Evolutionary conservation across 805 yeast genomes (phyloP), one percentile per base, ranked within the genome.

Genomic region (Starmerella gropengiesseri): DNA sequence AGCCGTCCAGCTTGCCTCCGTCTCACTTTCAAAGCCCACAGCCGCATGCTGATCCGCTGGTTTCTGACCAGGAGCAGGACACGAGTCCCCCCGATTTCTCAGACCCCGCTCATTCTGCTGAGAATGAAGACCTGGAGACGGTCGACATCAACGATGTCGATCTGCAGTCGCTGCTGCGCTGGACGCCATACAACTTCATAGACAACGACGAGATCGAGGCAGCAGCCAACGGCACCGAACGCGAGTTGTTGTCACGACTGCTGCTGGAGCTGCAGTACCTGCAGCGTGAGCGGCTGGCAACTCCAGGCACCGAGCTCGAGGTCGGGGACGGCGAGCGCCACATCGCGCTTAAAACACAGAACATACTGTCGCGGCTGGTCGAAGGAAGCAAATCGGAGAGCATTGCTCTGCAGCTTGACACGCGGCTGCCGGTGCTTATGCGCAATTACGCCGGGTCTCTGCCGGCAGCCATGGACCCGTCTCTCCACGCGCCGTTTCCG

Each of bases 381-480:
- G 48, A 54, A 52, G 68, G 31, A 48, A 63, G 25, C 42, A 55
- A 45, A 8, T 14, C 34, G 21, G 50, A 43, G 13, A 37, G 35
- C 19, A 55, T 58, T 6, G 41, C 40, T n/a, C 40, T 41, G 18
- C 47, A 42, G 12, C 38, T 60, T 30, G 55, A 61, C n/a, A 37
- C 54, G 13, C 44, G 58, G 22, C 58, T 87, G 36, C 94, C 95
- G 1, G 78, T 81, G 0, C 68, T 81, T 44, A 76, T 76, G 56
- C 73, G 77, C 19, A 83, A 78, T 50, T 86, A 83, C 55, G 64
- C 73, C 28, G 96, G 96, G 36, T 70, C 80, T 1, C 68, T 87
- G 55, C 95, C 95, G 12, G 45, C 49, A 4, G 51, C 45, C 17
- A 35, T 51, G 3, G 52, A 49, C 28, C 46, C 51, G 5, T 31